Evolutionary conservation across 108 stramenopile species (phyloP).

Genomic region (Skeletonema costatum): DNA sequence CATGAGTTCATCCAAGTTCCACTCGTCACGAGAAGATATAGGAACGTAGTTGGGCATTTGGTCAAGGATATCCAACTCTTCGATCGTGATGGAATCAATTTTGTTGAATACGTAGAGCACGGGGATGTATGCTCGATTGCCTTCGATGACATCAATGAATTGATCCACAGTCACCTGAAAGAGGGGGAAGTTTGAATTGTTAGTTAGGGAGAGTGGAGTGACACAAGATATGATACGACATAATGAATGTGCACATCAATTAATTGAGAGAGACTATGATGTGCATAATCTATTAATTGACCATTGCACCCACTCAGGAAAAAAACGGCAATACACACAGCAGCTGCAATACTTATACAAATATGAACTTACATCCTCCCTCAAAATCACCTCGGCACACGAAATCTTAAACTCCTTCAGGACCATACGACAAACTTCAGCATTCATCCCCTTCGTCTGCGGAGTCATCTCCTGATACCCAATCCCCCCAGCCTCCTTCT

Average conservation of each 20-base stretch:
- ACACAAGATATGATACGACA: too few species aligned
- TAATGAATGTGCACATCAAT: too few species aligned
- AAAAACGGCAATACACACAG: slow-evolving; percentile 96
- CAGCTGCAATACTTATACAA: slow-evolving; percentile 63
- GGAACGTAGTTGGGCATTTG: slow-evolving; percentile 98
- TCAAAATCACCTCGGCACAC: slow-evolving; percentile 90
- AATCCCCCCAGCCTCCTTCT: slow-evolving; percentile 95
- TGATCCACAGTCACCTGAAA: slow-evolving; percentile 91
- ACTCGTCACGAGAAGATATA: slow-evolving; percentile 89
- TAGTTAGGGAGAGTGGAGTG: slow-evolving; percentile 66
- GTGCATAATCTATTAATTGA: slow-evolving; percentile 32
- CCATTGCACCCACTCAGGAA: slow-evolving; percentile 91
- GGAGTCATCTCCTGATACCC: slow-evolving; percentile 91
- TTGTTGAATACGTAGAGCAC: slow-evolving; percentile 99
- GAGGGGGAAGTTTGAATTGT: slow-evolving; percentile 82
- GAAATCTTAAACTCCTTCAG: slow-evolving; percentile 94
- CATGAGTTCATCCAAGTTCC: slow-evolving; percentile 97
- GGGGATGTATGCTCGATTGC: slow-evolving; percentile 95
- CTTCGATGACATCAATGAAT: slow-evolving; percentile 97
- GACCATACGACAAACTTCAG: slow-evolving; percentile 84
- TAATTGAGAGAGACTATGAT: too few species aligned
- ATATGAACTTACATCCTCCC: slow-evolving; percentile 74
- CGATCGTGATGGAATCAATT: slow-evolving; percentile 96
- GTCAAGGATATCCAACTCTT: slow-evolving; percentile 97
- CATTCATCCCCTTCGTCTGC: slow-evolving; percentile 81